Conservation (phyloP, 345 rosid genomes). For the Citrus glauca region DNA sequence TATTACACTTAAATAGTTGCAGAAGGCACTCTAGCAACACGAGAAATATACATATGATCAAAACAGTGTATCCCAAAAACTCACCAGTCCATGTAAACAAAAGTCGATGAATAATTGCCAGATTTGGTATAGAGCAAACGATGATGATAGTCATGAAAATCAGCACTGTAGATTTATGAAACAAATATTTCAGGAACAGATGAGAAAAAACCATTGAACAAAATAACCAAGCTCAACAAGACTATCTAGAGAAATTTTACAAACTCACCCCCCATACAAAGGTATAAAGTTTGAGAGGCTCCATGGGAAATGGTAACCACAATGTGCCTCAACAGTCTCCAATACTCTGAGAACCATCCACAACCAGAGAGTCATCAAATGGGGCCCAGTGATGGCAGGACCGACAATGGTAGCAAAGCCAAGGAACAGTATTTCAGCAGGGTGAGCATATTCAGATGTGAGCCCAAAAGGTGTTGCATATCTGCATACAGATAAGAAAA, state of each 20-base stretch:
- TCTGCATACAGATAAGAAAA: conserved; percentile 35
- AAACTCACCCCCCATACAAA: conserved; percentile 90
- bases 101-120: conserved; percentile 94
- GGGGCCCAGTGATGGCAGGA: conserved; percentile 97
- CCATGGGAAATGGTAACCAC: conserved; percentile 99
- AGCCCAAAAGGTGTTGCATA: conserved; percentile 98
- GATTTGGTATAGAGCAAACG: conserved; percentile 94
- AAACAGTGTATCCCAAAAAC: conserved; percentile 15
- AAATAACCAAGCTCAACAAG: not conserved
- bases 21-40: not conserved
- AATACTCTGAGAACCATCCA: conserved; percentile 92
- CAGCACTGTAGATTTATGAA: conserved; percentile 55
- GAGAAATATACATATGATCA: not conserved
- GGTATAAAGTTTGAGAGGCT: conserved; percentile 89
- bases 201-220: not conserved
- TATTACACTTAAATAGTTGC: not conserved
- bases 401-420: conserved; percentile 95
- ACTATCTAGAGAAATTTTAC: not conserved
- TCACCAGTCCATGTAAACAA: conserved; percentile 96
- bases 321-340: conserved; percentile 98
- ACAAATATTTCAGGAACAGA: conserved; percentile 8
- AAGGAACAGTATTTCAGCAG: conserved; percentile 89
- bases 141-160: conserved; percentile 98
- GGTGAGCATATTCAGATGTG: conserved; percentile 97
- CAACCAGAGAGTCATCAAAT: conserved; percentile 83